phyloP scores from a whole-genome alignment of 2,329 filamentous ascomycete species.

The Epichloe baconii region DNA sequence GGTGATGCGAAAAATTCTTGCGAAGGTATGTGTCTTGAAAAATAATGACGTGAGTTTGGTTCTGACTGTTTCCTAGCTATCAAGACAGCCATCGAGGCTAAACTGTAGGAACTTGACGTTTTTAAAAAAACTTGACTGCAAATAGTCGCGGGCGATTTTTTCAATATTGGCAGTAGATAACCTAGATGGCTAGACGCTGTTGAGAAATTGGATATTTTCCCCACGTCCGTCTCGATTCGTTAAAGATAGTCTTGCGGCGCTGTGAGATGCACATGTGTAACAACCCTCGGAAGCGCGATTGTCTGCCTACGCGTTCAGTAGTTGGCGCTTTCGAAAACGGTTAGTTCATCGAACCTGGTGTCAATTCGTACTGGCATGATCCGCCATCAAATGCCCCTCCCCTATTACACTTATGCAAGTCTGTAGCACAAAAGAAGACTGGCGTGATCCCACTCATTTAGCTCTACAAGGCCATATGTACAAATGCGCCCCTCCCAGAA shows the following conservation, averaged over 20 bases:
- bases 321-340: too few relatives aligned
- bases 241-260: background rate
- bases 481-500: constrained; percentile 9
- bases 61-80: constrained; percentile 6
- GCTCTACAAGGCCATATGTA: constrained; percentile 17
- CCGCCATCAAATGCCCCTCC: background rate
- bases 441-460: background rate
- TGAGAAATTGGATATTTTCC: background rate
- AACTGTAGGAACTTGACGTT: constrained; percentile 2
- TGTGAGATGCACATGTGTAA: too few relatives aligned
- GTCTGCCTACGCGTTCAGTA: too few relatives aligned
- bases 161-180: background rate
- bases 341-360: too few relatives aligned
- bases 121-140: too few relatives aligned
- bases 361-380: background rate
- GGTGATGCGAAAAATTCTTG: constrained; percentile 77
- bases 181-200: background rate
- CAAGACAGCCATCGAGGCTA: constrained; percentile 10
- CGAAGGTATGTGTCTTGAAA: constrained; percentile 44
- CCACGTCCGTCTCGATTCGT: background rate
- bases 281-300: too few relatives aligned
- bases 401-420: background rate
- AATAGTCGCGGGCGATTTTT: background rate
- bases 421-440: background rate
- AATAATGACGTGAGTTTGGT: constrained; percentile 7